Base-by-base conservation (phyloP, 768 basidiomycete species). In the Cystobasidiopsis lactophilus region DNA sequence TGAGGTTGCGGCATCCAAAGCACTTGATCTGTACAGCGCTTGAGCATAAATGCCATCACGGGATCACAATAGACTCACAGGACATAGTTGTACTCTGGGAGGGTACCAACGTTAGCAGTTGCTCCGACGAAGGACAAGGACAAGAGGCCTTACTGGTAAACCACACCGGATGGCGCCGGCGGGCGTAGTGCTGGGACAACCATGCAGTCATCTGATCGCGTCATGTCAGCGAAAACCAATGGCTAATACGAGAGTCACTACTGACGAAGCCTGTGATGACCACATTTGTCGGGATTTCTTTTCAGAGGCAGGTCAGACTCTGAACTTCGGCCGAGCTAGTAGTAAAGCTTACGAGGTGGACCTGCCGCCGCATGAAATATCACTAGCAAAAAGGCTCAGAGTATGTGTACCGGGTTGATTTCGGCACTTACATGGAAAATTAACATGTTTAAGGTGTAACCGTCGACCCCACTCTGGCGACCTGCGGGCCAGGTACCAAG, bases 241-340 rank as follows among this genome's bases (percentile, higher is more conserved):
- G n/a, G n/a, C n/a, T n/a, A n/a, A n/a, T n/a, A n/a, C n/a, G n/a
- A n/a, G n/a, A n/a, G n/a, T n/a, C n/a, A n/a, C n/a, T n/a, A n/a
- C n/a, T n/a, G n/a, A n/a, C 5, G 52, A 62, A 58, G 27, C 63
- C 63, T 1, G 53, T 53, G 16, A 62, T 39, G 16, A 64, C 46
- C 24, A 62, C 51, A 40, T 64, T 64, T 31, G 58, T 59, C 1
- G 63, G 61, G 21, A 50, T 58, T 47, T 64, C n/a, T n/a, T n/a
- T n/a, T n/a, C n/a, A n/a, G 61, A 7, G 63, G 63, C 3, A 61
- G 56, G 2, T 30, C 51, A 44, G 39, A 41, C 43, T 27, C 30
- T 2, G 3, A 38, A 30, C 24, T n/a, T 19, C n/a, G 19, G 18
- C 27, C 23, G 45, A 24, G 29, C 18, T n/a, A 16, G 24, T 4